These are phyloP conservation scores for Conoideocrella luteorostrata DNA, from an alignment of 2,329 filamentous ascomycete species.

Conservation along the genomic window DNA sequence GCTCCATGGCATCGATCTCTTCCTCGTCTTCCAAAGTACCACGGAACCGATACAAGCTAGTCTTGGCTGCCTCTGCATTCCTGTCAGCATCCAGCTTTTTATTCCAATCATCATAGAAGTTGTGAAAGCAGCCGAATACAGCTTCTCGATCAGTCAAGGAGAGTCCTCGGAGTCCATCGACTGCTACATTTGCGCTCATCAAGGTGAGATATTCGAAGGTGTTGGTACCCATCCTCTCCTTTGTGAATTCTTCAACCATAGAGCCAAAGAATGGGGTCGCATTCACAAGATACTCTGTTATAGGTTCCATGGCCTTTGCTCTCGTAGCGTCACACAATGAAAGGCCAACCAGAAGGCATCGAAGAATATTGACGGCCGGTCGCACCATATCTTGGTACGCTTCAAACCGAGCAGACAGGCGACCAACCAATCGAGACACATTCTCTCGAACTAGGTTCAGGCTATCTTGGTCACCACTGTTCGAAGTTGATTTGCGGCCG, in stretches of 20 bases:
- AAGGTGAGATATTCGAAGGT: constrained; percentile 39
- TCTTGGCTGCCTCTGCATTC: constrained; percentile 64
- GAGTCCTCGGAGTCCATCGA: constrained; percentile 41
- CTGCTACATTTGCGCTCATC: constrained; percentile 28
- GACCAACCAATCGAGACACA: constrained; percentile 61
- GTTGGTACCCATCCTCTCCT: constrained; percentile 15
- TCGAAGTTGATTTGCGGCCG: constrained; percentile 15
- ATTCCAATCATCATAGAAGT: constrained; percentile 76
- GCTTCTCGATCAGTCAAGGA: constrained; percentile 38
- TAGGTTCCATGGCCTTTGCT: constrained; percentile 34
- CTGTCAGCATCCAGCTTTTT: constrained; percentile 70
- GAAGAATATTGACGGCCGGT: constrained; percentile 72
- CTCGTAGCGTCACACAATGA: constrained; percentile 46
- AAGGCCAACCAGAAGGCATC: constrained; percentile 70
- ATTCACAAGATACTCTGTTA: constrained; percentile 32
- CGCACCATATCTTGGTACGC: constrained; percentile 80
- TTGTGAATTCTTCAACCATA: constrained; percentile 22
- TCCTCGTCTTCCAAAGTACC: constrained; percentile 73
- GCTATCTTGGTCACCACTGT: constrained; percentile 24
- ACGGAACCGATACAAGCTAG: constrained; percentile 76
- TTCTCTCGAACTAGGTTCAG: constrained; percentile 47
- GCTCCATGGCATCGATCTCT: constrained; percentile 65
- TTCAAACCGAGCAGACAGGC: constrained; percentile 64
- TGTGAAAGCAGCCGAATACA: constrained; percentile 61
- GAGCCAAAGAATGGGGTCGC: constrained; percentile 54